Percentiles rank a stretch among this genome's conserved stretches.
phyloP scores from a whole-genome alignment of 768 basidiomycete species.

The Pulveroboletus sp. region DNA sequence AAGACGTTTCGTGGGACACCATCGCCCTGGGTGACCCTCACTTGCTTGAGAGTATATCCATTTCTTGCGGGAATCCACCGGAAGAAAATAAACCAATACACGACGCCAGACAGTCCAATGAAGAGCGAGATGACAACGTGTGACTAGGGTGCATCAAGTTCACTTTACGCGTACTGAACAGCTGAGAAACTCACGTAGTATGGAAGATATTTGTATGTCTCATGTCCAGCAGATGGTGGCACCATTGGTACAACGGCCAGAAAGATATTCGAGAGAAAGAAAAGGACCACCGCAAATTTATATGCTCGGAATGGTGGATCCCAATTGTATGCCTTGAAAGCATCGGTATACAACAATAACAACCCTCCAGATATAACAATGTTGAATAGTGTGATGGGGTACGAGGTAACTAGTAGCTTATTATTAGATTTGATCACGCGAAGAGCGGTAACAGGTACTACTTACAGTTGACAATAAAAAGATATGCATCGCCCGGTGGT shows the following conservation, averaged over 20 bases:
- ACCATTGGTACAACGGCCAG: slow-evolving; percentile 60
- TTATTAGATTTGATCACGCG: background rate
- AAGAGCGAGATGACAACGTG: slow-evolving; percentile 47
- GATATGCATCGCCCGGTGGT: slow-evolving; percentile 73
- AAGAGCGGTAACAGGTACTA: slow-evolving; percentile 22
- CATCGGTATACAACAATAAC: slow-evolving; percentile 53
- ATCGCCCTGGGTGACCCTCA: slow-evolving; percentile 50
- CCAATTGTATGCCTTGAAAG: slow-evolving; percentile 51
- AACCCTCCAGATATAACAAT: slow-evolving; percentile 59
- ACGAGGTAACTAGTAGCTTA: slow-evolving; percentile 47
- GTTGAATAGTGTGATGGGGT: slow-evolving; percentile 58
- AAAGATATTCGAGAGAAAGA: slow-evolving; percentile 66
- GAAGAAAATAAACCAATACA: slow-evolving; percentile 58
- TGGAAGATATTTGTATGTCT: slow-evolving; percentile 56
- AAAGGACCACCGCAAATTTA: slow-evolving; percentile 45
- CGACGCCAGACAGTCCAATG: slow-evolving; percentile 46
- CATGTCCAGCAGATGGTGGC: slow-evolving; percentile 52
- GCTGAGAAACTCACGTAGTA: slow-evolving; percentile 55
- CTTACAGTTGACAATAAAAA: slow-evolving; percentile 66
- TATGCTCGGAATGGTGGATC: slow-evolving; percentile 63
- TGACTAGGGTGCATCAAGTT: slow-evolving; percentile 33
- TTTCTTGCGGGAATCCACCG: slow-evolving; percentile 46
- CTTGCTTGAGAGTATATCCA: slow-evolving; percentile 49
- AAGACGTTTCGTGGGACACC: slow-evolving; percentile 58
- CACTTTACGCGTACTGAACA: background rate